These are phyloP conservation scores for Suillus hirtellus DNA, from an alignment of 768 basidiomycete species.

Conservation along the genomic window DNA sequence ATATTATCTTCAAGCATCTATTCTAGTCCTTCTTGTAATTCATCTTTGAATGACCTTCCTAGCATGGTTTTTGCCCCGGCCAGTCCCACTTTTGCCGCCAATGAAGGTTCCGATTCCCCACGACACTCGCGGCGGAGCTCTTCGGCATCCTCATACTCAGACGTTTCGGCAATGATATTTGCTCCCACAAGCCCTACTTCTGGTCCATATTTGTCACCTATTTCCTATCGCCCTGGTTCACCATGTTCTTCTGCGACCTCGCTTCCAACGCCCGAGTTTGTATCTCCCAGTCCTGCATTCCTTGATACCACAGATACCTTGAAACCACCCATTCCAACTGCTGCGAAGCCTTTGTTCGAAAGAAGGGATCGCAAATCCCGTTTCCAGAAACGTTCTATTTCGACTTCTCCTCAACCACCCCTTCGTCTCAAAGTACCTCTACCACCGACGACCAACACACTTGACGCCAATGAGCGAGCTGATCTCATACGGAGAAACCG, in stretches of 20 bases:
- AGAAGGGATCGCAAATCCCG: constrained; percentile 30
- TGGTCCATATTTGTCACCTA: constrained; percentile 15
- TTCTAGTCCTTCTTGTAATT: constrained; percentile 16
- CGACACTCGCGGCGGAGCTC: constrained; percentile 9
- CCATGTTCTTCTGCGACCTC: constrained; percentile 30
- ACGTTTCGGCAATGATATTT: constrained; percentile 32
- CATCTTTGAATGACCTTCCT: constrained; percentile 27
- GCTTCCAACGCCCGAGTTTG: constrained; percentile 31
- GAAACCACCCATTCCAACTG: constrained; percentile 48
- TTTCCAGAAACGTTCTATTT: constrained; percentile 29
- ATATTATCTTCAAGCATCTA: constrained; percentile 23
- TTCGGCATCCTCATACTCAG: constrained; percentile 18
- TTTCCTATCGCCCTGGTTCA: constrained; percentile 20
- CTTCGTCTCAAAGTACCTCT: constrained; percentile 26
- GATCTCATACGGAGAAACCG: constrained; percentile 72
- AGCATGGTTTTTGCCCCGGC: constrained; percentile 35
- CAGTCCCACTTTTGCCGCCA: constrained; percentile 20
- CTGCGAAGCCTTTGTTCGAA: constrained; percentile 47
- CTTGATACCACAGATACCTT: background rate
- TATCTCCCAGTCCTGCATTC: constrained; percentile 21
- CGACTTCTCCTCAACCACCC: constrained; percentile 27
- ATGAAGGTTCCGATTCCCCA: constrained; percentile 16
- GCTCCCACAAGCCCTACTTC: constrained; percentile 28
- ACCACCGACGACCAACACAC: constrained; percentile 69
- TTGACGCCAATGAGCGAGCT: constrained; percentile 63